phyloP scores from a whole-genome alignment of 768 basidiomycete genomes.

The Pleurotus platypus region DNA sequence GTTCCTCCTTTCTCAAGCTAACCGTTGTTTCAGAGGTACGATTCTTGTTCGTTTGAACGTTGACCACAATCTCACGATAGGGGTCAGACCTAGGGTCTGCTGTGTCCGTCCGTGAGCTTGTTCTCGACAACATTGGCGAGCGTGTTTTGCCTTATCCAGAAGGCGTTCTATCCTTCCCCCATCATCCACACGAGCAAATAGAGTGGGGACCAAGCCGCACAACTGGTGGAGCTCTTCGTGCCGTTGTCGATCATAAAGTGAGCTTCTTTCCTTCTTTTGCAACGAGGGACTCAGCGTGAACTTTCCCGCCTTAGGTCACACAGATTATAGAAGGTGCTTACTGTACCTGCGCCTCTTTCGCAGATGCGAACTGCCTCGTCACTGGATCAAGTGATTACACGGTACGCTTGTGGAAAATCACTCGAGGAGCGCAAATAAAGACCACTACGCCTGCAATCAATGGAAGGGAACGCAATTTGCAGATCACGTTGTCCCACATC shows the following conservation, averaged over 20 bases:
- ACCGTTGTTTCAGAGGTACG: conserved; percentile 54
- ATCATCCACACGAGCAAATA: conserved; percentile 62
- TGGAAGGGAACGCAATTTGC: conserved; percentile 15
- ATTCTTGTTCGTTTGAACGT: not conserved
- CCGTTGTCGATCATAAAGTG: conserved; percentile 63
- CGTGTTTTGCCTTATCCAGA: conserved; percentile 59
- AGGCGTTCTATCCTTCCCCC: conserved; percentile 55
- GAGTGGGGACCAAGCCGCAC: conserved; percentile 54
- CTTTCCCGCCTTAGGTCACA: conserved; percentile 42
- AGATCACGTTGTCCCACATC: conserved; percentile 56
- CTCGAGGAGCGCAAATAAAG: conserved; percentile 28
- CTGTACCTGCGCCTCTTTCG: conserved; percentile 74
- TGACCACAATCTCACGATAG: not conserved
- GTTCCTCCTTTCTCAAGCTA: conserved; percentile 58
- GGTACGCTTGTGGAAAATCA: conserved; percentile 78
- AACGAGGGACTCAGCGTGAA: not conserved
- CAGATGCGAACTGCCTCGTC: conserved; percentile 67
- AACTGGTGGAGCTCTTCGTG: conserved; percentile 52
- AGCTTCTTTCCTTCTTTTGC: not conserved
- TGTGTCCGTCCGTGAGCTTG: conserved; percentile 46
- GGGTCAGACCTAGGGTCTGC: conserved; percentile 44
- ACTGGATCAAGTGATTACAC: conserved; percentile 81
- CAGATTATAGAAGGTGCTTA: conserved; percentile 75
- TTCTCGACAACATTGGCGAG: conserved; percentile 55
- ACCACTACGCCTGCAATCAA: conserved; percentile 18